Percentiles rank a stretch among this genome's conserved stretches.
phyloP scores from a whole-genome alignment of 192 early-diverging fungal species.

The Linnemannia hyalina region DNA sequence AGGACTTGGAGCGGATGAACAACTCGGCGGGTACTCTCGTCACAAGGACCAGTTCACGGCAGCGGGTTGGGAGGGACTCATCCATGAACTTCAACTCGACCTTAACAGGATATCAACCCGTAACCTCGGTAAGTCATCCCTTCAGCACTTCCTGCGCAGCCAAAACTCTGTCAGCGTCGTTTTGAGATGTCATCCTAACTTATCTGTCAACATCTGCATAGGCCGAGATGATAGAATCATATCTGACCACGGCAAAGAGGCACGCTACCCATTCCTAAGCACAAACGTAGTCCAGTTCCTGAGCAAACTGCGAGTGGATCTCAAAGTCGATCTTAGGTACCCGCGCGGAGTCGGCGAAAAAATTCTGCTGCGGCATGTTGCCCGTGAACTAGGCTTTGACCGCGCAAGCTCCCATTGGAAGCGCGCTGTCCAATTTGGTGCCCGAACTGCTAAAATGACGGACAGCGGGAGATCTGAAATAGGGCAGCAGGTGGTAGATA shows the following conservation, averaged over 20 bases:
- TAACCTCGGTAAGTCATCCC: conserved; percentile 73
- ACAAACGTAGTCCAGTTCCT: conserved; percentile 77
- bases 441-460: conserved; percentile 95
- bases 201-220: background rate
- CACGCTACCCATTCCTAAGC: conserved; percentile 88
- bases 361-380: conserved; percentile 83
- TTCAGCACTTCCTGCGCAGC: background rate
- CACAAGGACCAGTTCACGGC: conserved; percentile 81
- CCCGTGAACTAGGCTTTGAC: conserved; percentile 74
- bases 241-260: conserved; percentile 87
- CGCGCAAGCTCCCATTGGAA: conserved; percentile 83
- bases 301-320: conserved; percentile 75
- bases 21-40: conserved; percentile 92
- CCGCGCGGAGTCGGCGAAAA: conserved; percentile 91
- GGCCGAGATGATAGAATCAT: conserved; percentile 96
- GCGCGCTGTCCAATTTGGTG: conserved; percentile 98
- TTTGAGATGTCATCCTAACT: too few species aligned
- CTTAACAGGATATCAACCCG: conserved; percentile 87
- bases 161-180: background rate
- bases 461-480: conserved; percentile 47
- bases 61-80: conserved; percentile 74
- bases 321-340: conserved; percentile 88
- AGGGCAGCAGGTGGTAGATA: conserved; percentile 42
- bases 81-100: conserved; percentile 85
- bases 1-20: conserved; percentile 95